Evolutionary conservation across 2,329 filamentous ascomycete genomes (phyloP).

Genomic region (Gaeumannomyces tritici): DNA sequence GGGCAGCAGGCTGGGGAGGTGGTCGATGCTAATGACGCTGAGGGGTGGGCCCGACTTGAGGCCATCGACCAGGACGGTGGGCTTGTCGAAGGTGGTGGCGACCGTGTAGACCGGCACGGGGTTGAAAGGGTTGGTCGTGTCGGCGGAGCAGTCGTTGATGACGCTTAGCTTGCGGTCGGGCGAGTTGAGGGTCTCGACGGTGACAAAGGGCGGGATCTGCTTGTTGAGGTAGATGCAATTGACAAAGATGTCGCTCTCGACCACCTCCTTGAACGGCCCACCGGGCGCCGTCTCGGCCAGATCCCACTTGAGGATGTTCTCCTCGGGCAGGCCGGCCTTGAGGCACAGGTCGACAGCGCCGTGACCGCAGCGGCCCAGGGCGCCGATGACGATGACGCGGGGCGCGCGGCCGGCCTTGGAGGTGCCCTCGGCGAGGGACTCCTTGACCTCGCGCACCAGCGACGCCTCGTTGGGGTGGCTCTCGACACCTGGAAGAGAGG

Average conservation of each 20-base stretch:
- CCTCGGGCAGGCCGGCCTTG: conserved; percentile 60
- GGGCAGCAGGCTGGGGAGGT: conserved; percentile 73
- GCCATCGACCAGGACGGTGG: conserved; percentile 68
- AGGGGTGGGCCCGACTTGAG: conserved; percentile 48
- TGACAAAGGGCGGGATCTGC: conserved; percentile 75
- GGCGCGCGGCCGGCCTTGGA: conserved; percentile 57
- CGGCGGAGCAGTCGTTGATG: conserved; percentile 70
- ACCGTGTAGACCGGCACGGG: conserved; percentile 70
- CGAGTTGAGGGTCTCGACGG: conserved; percentile 56
- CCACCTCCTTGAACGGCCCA: conserved; percentile 72
- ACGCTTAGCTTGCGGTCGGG: conserved; percentile 66
- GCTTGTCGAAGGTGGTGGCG: conserved; percentile 79
- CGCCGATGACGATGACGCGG: conserved; percentile 75
- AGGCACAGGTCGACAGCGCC: conserved; percentile 75
- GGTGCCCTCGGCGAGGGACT: conserved; percentile 55
- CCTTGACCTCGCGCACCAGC: conserved; percentile 66
- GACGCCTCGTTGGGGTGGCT: conserved; percentile 66
- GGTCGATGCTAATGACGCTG: conserved; percentile 80
- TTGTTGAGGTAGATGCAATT: conserved; percentile 78
- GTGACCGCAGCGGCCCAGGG: conserved; percentile 70
- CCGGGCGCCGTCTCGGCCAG: conserved; percentile 67
- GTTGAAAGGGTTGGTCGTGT: conserved; percentile 65
- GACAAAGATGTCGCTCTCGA: conserved; percentile 66
- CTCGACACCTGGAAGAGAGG: conserved; percentile 55
- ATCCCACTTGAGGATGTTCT: conserved; percentile 62